Conservation (phyloP, 768 basidiomycete genomes). For the Lactifluus rugatus region DNA sequence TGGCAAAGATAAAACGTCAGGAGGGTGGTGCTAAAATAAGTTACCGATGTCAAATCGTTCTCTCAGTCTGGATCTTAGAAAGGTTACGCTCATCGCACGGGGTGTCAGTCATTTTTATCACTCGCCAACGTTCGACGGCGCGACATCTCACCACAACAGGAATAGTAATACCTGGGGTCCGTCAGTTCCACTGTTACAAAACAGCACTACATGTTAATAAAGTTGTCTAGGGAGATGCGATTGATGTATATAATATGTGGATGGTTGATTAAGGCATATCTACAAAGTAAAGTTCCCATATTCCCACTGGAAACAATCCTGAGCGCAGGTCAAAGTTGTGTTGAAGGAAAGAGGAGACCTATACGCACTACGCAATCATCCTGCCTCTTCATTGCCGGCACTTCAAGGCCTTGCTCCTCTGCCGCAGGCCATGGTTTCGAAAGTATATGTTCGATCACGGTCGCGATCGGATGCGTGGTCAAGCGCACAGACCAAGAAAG, state of each 20-base stretch:
- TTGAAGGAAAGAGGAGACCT: not conserved
- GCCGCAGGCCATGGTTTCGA: conserved; percentile 61
- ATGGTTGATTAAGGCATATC: not conserved
- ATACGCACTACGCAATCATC: conserved; percentile 61
- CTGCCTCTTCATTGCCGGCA: conserved; percentile 45
- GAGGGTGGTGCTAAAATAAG: too few species aligned
- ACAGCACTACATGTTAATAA: not conserved
- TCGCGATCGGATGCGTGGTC: conserved; percentile 70
- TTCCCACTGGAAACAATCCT: conserved; percentile 74
- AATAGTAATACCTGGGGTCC: not conserved
- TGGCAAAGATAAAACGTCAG: too few species aligned
- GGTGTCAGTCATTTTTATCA: too few species aligned
- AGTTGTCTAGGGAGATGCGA: not conserved
- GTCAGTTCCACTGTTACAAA: not conserved
- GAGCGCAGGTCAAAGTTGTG: not conserved
- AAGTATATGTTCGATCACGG: conserved; percentile 66
- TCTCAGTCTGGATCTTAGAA: too few species aligned
- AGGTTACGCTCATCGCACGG: too few species aligned
- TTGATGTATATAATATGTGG: not conserved
- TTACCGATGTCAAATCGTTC: too few species aligned
- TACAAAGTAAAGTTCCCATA: conserved; percentile 35
- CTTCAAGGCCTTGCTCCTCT: conserved; percentile 50
- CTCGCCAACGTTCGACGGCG: too few species aligned
- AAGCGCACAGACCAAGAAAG: conserved; percentile 79
- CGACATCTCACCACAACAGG: not conserved